Base-by-base conservation (phyloP, 116 monocot species). In the Trichopus zeylanicus region DNA sequence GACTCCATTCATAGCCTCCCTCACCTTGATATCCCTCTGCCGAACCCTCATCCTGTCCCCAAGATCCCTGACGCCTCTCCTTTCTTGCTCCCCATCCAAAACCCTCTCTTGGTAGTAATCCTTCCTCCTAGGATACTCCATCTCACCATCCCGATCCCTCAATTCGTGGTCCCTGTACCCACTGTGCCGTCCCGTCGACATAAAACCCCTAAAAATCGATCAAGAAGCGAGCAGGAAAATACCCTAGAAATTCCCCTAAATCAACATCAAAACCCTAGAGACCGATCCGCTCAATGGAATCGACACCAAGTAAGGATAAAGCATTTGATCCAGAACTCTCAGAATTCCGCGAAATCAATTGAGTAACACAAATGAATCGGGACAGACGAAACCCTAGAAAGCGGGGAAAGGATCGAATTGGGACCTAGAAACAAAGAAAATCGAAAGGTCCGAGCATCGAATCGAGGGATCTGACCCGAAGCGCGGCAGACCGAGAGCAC, bases 131-230 rank as follows among this genome's bases (percentile, higher is more conserved):
- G 72, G 68, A 37, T 51, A 60, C 19, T 69, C 92, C n/a, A 65
- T 1, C 42, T 92, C 67, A 16, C 57, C 63, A 9, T 72, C 85
- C 53, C 73, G 48, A 13, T 62, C 70, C 61, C 77, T 74, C 18
- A 66, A 31, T 13, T 74, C 78, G 15, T 66, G 59, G 46, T 78
- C 78, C 51, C 70, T 59, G 54, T 74, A 68, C 4, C 80, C 79
- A 5, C 78, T 69, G 25, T 69, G 72, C 33, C 78, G 59, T 29
- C 72, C 78, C 47, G 81, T 70, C 47, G 75, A 78, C 89, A 89
- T 89, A 26, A 62, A 67, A 67, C 62, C 48, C 78, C 54, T 55
- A 37, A 57, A 42, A 23, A 9, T 8, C 35, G 26, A 7, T 5
- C 37, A 18, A 39, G 49, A 46, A 6, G 22, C 21, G n/a, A 0